phyloP scores from a whole-genome alignment of 176 grass and related monocot genomes.

The Aegilops tauschii region DNA sequence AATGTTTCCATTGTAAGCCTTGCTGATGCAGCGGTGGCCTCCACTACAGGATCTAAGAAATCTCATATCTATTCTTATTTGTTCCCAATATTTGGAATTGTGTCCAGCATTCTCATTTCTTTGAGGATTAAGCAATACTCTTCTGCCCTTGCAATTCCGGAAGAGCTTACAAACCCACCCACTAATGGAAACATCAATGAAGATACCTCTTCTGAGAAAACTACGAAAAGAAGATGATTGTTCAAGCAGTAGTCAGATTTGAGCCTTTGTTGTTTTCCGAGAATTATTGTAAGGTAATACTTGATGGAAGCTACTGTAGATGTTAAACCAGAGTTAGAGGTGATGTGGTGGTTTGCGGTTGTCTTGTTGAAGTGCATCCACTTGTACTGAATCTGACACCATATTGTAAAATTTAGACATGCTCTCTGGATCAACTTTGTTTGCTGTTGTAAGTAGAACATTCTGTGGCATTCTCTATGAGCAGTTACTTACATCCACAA shows the following conservation, averaged over 20 bases:
- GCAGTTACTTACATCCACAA: conserved; percentile 1
- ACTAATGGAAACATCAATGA: conserved; percentile 15
- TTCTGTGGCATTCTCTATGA: not conserved
- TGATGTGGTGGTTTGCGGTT: conserved; percentile 16
- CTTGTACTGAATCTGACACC: not conserved
- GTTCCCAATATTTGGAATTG: conserved; percentile 79
- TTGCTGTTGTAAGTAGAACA: not conserved
- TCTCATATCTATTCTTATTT: conserved; percentile 66
- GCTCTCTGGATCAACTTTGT: not conserved
- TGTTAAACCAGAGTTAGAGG: conserved; percentile 14
- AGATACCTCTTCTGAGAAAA: conserved; percentile 20
- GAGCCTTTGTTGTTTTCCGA: not conserved
- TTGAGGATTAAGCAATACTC: conserved; percentile 93
- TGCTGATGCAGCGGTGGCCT: conserved; percentile 77
- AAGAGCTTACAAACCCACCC: conserved; percentile 34
- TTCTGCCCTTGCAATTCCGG: conserved; percentile 53
- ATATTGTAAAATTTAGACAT: not conserved
- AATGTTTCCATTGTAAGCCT: conserved; percentile 92
- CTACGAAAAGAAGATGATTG: conserved; percentile 36
- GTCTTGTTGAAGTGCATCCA: conserved; percentile 10
- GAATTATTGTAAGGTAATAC: conserved; percentile 11
- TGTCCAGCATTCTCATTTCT: conserved; percentile 83
- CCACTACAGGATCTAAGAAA: conserved; percentile 64
- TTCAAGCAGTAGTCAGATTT: not conserved
- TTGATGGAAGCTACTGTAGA: not conserved